Base-by-base conservation (phyloP, 345 rosid genomes). In the Brassica juncea region DNA sequence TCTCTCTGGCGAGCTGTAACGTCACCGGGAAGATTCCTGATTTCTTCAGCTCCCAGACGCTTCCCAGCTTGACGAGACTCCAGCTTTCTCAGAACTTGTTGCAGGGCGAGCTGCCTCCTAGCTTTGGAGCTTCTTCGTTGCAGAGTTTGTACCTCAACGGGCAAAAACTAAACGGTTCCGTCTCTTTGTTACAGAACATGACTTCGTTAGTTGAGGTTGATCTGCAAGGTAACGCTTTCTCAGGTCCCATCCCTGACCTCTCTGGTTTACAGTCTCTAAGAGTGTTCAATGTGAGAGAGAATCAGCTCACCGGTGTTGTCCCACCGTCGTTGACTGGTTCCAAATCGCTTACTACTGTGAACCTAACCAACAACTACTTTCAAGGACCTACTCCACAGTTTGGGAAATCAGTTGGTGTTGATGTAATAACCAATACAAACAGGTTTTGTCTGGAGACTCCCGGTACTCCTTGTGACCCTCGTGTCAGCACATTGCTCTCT, bases 171-270 rank as follows among this genome's bases (percentile, higher is more conserved):
- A 93, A 85, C 44, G 93, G 96, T 3, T 77, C 93, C 2, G 75
- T 95, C 35, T 80, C 81, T 8, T 70, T 88, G 0, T 77, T 95
- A 63, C 65, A 61, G 14, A 89, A 77, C 28, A 90, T 90, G 93
- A 84, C 91, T 64, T 72, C 80, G 6, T 84, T 94, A 23, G 80
- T 72, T 8, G 84, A 91, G 82, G 84, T 91, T 47, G 85, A 86
- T 89, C 80, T 93, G 27, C 88, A 91, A 16, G 79, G 64, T 11
- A 93, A 90, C 81, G 30, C 42, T 2, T 93, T 95, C 75, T 73
- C 91, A 4, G 98, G 97, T 64, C 88, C 97, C 0, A 72, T 95
- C 28, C 98, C 94, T 16, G 97, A 90, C 55, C 82, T 91, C 35
- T 77, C 88, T 1, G 77, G 70, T 27, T 71, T 88, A 35, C 55